Evolutionary conservation across 352 stramenopile species (phyloP).

Genomic region (Pythium apleroticum): DNA sequence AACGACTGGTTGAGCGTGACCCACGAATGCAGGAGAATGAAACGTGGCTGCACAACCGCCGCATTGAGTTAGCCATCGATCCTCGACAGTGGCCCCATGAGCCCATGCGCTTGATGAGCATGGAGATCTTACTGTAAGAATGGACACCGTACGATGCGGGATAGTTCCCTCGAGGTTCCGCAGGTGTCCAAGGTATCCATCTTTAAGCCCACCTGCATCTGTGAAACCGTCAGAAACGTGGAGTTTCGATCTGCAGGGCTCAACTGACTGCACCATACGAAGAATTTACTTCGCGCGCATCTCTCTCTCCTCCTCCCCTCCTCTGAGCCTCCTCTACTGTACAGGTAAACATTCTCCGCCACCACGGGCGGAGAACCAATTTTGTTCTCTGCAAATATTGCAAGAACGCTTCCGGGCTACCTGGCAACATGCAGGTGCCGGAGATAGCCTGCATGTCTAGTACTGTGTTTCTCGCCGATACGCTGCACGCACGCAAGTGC

Average conservation of each 20-base stretch:
- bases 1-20: background rate
- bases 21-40: background rate
- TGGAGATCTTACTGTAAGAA: background rate
- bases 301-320: slow-evolving; percentile 1
- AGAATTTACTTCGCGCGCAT: slow-evolving; percentile 6
- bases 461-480: slow-evolving; percentile 6
- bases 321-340: background rate
- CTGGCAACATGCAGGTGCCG: background rate
- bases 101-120: background rate
- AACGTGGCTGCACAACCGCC: background rate
- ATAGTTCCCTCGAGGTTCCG: background rate
- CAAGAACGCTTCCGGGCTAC: background rate
- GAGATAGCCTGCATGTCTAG: background rate
- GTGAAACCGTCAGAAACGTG: background rate
- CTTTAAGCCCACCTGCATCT: background rate
- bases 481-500: background rate
- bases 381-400: background rate
- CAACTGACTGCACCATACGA: slow-evolving; percentile 2
- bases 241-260: background rate
- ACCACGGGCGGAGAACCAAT: background rate
- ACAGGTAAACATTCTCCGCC: slow-evolving; percentile 1
- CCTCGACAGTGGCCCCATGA: background rate
- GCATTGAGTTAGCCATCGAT: slow-evolving; percentile 1
- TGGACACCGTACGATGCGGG: background rate
- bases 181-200: slow-evolving; percentile 5